These are phyloP conservation scores for Rhinocladiella mackenziei DNA, from an alignment of 2,329 filamentous ascomycete genomes.

Conservation along the genomic window DNA sequence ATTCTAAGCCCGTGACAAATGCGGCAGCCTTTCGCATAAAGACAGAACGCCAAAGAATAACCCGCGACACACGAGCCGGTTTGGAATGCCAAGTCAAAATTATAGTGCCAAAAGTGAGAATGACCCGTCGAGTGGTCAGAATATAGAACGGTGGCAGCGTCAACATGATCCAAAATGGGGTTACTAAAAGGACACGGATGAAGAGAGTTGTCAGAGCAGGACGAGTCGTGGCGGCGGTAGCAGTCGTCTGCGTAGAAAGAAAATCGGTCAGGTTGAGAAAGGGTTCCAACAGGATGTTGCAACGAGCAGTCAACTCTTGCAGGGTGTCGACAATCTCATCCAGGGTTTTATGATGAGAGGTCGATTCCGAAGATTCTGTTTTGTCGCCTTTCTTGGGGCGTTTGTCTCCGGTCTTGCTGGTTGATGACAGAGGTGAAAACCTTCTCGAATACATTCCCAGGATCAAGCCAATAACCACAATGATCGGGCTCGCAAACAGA, in stretches of 20 bases:
- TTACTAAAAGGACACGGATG: conserved; percentile 80
- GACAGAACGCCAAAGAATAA: conserved; percentile 84
- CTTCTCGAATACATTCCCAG: conserved; percentile 86
- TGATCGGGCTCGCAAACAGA: conserved; percentile 74
- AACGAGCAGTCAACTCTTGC: conserved; percentile 82
- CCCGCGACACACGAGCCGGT: conserved; percentile 76
- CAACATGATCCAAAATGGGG: conserved; percentile 79
- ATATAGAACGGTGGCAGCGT: conserved; percentile 79
- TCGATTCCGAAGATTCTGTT: conserved; percentile 53
- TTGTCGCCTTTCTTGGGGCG: conserved; percentile 45
- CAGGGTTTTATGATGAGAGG: conserved; percentile 78
- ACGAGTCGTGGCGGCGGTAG: conserved; percentile 84
- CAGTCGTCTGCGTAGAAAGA: conserved; percentile 81
- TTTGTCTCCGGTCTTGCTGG: conserved; percentile 67
- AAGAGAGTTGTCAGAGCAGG: conserved; percentile 87
- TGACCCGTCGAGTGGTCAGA: conserved; percentile 78
- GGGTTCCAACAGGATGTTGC: conserved; percentile 87
- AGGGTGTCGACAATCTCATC: conserved; percentile 96
- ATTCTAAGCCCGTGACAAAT: conserved; percentile 75
- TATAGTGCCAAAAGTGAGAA: conserved; percentile 81
- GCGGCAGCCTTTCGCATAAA: conserved; percentile 65
- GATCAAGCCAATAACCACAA: conserved; percentile 75
- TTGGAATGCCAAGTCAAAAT: conserved; percentile 88
- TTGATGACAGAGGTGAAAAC: conserved; percentile 86
- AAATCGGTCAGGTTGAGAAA: conserved; percentile 88